Evolutionary conservation across 768 basidiomycete species (phyloP).

Genomic region (Chalciporus chontae): DNA sequence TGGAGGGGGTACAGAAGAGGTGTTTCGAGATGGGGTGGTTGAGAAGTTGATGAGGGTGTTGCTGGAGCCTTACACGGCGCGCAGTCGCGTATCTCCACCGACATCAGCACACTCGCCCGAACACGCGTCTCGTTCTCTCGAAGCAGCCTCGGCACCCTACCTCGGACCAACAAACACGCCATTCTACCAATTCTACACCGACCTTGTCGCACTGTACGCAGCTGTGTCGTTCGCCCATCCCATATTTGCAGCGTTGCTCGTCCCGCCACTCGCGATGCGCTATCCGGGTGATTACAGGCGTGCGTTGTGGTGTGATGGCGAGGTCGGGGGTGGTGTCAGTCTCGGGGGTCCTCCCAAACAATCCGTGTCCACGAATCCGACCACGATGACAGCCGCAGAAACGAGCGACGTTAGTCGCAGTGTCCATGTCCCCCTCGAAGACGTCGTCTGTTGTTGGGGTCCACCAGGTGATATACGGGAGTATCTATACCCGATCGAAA

Average conservation of each 20-base stretch:
- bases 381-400: neutral
- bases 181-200: conserved; percentile 93
- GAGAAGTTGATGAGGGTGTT: conserved; percentile 55
- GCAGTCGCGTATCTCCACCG: neutral
- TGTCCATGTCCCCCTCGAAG: conserved; percentile 47
- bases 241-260: conserved; percentile 68
- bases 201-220: conserved; percentile 88
- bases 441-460: conserved; percentile 37
- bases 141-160: conserved; percentile 52
- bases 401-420: conserved; percentile 42
- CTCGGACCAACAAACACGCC: conserved; percentile 61
- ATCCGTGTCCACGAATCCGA: neutral
- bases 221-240: conserved; percentile 84
- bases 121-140: conserved; percentile 36
- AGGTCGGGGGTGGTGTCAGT: conserved; percentile 37
- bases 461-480: conserved; percentile 41
- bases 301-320: conserved; percentile 78
- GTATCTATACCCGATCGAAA: conserved; percentile 72
- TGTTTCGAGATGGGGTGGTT: conserved; percentile 77
- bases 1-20: conserved; percentile 40
- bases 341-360: neutral
- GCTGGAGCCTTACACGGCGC: conserved; percentile 50
- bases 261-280: conserved; percentile 71
- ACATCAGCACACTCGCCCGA: neutral
- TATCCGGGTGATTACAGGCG: conserved; percentile 83